A percentile compares a stretch with the other conserved stretches of the same genome.
These are phyloP conservation scores for Mycena amicta DNA, from an alignment of 768 basidiomycete genomes.

Conservation along the genomic window DNA sequence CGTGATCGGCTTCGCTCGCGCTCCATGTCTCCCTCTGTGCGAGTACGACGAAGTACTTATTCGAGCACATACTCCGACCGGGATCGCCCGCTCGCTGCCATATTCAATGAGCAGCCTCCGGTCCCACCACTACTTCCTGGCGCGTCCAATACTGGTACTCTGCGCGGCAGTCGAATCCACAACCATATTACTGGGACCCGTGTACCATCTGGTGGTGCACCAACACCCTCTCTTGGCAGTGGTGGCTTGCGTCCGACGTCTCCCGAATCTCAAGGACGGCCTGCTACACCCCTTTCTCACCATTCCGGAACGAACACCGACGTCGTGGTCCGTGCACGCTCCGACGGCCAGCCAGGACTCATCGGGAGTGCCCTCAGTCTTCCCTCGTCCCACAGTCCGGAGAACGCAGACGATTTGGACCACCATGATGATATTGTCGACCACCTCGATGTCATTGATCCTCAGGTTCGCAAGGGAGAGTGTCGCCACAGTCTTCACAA, in stretches of 20 bases:
- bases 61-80: slow-evolving; percentile 6
- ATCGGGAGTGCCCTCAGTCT: slow-evolving; percentile 50
- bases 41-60: slow-evolving; percentile 14
- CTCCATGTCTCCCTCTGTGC: slow-evolving; percentile 22
- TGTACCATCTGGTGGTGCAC: too few species aligned
- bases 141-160: slow-evolving; percentile 9
- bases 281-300: slow-evolving; percentile 16
- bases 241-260: slow-evolving; percentile 9
- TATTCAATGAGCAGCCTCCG: slow-evolving; percentile 12
- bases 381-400: slow-evolving; percentile 24
- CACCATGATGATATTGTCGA: slow-evolving; percentile 84
- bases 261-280: slow-evolving; percentile 10
- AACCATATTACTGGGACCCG: slow-evolving; percentile 28
- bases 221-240: not conserved
- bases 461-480: too few species aligned
- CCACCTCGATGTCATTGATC: slow-evolving; percentile 80
- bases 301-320: slow-evolving; percentile 41
- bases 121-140: slow-evolving; percentile 6
- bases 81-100: slow-evolving; percentile 11
- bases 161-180: slow-evolving; percentile 36
- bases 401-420: slow-evolving; percentile 33
- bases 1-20: not conserved
- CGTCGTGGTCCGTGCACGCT: slow-evolving; percentile 35
- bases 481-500: slow-evolving; percentile 71
- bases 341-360: slow-evolving; percentile 39